Conservation (phyloP, 345 rosid genomes). For the Limnanthes douglasii region DNA sequence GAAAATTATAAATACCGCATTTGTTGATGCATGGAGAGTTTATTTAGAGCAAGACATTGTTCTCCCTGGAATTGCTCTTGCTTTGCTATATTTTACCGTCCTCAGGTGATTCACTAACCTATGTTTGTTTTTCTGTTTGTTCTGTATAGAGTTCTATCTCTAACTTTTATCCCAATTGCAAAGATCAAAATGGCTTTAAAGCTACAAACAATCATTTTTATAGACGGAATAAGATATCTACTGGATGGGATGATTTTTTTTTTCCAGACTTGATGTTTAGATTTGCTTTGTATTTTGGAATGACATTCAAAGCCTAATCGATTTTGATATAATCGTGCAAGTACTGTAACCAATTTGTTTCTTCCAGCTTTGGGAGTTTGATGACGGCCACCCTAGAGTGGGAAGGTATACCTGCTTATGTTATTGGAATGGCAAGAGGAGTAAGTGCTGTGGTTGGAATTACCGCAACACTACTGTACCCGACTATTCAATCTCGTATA, state of each 20-base stretch:
- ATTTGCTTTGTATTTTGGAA: too few relatives aligned
- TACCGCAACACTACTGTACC: slow-evolving; percentile 60
- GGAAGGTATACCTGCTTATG: slow-evolving; percentile 56
- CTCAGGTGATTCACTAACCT: slow-evolving; percentile 67
- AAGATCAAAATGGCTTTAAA: too few relatives aligned
- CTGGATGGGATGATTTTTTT: too few relatives aligned
- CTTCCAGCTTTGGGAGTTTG: slow-evolving; percentile 55
- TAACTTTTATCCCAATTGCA: too few relatives aligned
- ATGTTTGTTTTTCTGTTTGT: too few relatives aligned
- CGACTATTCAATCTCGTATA: slow-evolving; percentile 42
- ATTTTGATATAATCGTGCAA: too few relatives aligned
- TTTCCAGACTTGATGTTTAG: too few relatives aligned
- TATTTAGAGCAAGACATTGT: slow-evolving; percentile 48
- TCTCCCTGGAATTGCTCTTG: slow-evolving; percentile 62
- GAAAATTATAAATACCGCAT: slow-evolving; percentile 26
- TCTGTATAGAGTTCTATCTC: background rate
- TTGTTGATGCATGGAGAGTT: slow-evolving; percentile 45
- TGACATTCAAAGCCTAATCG: too few relatives aligned
- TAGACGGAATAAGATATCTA: too few relatives aligned
- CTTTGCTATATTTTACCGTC: slow-evolving; percentile 68
- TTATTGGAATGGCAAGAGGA: slow-evolving; percentile 68
- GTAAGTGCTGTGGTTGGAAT: slow-evolving; percentile 62
- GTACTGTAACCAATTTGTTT: background rate
- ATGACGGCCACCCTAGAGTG: slow-evolving; percentile 79
- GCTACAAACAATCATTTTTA: too few relatives aligned